Conservation (phyloP, 768 basidiomycete species). For the Suillus weaverae region DNA sequence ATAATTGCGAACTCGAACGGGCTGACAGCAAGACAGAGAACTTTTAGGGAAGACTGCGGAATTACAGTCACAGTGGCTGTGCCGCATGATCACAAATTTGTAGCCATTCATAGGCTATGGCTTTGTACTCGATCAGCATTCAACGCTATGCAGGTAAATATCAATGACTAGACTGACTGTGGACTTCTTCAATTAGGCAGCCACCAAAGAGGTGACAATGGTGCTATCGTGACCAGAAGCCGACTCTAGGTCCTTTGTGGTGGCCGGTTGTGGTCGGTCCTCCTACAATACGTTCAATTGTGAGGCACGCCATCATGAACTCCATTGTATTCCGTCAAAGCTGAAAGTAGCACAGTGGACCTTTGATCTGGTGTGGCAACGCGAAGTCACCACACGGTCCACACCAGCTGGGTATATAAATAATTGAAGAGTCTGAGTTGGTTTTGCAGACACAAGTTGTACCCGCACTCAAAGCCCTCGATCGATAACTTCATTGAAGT, state of each 20-base stretch:
- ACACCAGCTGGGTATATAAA: not conserved
- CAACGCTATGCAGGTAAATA: not conserved
- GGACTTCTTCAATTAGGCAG: not conserved
- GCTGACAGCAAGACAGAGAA: not conserved
- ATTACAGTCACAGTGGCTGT: not conserved
- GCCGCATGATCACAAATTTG: not conserved
- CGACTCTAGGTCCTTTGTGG: not conserved
- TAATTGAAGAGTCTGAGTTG: not conserved
- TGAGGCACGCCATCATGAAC: not conserved
- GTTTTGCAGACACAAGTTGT: not conserved
- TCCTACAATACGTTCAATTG: not conserved
- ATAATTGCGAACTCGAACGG: not conserved
- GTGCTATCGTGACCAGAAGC: not conserved
- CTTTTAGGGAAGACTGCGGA: not conserved
- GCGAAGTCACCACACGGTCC: not conserved
- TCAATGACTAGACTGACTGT: not conserved
- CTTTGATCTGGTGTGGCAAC: not conserved
- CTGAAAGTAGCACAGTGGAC: not conserved
- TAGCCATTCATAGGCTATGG: too few relatives aligned
- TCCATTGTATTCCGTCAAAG: slow-evolving; percentile 8
- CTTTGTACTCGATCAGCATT: not conserved
- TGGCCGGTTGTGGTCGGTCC: not conserved
- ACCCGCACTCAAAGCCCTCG: not conserved
- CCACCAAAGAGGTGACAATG: not conserved
- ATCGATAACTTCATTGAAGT: not conserved